phyloP scores from a whole-genome alignment of 2,329 filamentous ascomycete genomes.

The Alternaria conjuncta region DNA sequence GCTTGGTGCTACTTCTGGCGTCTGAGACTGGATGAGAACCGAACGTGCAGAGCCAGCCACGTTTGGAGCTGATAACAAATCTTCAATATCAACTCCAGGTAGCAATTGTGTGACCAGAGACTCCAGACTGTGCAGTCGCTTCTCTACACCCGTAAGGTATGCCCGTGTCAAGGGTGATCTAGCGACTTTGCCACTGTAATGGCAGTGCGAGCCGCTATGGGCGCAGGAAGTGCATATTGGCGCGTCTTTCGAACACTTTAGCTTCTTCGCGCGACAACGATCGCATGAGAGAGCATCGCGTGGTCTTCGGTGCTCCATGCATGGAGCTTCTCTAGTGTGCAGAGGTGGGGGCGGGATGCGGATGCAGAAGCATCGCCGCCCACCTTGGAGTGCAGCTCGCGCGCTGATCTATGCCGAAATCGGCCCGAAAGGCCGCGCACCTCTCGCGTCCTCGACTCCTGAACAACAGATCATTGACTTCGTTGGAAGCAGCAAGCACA shows the following conservation, averaged over 20 bases:
- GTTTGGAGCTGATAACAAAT: slow-evolving; percentile 23
- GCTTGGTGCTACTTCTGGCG: slow-evolving; percentile 19
- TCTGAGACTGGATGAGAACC: slow-evolving; percentile 1
- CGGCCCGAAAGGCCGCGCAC: slow-evolving; percentile 3
- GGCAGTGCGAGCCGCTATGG: slow-evolving; percentile 24
- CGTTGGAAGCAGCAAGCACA: not conserved
- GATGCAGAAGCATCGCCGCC: slow-evolving; percentile 7
- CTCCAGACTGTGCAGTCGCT: slow-evolving; percentile 26
- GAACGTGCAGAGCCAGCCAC: slow-evolving; percentile 12
- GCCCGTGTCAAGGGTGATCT: slow-evolving; percentile 34
- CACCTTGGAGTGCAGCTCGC: not conserved
- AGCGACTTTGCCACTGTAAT: slow-evolving; percentile 32
- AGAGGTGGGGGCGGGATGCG: slow-evolving; percentile 11
- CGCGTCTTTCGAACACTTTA: slow-evolving; percentile 37
- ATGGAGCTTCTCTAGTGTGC: slow-evolving; percentile 18
- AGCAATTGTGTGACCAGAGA: slow-evolving; percentile 25
- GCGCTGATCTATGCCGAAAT: slow-evolving; percentile 7
- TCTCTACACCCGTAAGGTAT: slow-evolving; percentile 32
- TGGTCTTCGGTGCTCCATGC: slow-evolving; percentile 32
- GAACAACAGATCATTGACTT: not conserved
- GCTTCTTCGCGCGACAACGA: slow-evolving; percentile 33
- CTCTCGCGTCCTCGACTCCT: not conserved
- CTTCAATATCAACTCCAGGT: slow-evolving; percentile 30
- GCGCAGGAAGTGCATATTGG: slow-evolving; percentile 30
- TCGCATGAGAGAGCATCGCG: slow-evolving; percentile 28